Base-by-base conservation (phyloP, 139 green algal genomes). In the Gonium pectorale region DNA sequence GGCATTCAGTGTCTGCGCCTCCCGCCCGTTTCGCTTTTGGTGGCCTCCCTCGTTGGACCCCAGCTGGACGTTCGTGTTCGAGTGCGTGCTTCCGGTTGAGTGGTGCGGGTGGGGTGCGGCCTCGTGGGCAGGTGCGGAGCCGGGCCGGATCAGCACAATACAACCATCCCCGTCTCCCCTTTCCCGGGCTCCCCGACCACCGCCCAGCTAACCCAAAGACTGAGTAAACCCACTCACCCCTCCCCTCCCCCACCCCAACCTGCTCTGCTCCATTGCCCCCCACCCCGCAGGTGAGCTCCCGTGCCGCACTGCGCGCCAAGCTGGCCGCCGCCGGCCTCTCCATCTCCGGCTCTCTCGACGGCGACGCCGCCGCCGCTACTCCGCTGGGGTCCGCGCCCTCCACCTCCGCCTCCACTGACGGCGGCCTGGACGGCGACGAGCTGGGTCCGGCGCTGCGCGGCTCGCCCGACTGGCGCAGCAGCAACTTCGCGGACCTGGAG, bases 401-500 rank as follows among this genome's bases (percentile, higher is more conserved):
- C 56, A 17, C 24, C 56, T 66, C 56, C 56, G 56, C 56, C 56
- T 66, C 56, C 56, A 56, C 49, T 26, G 49, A 56, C 49, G 49
- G 13, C 49, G 13, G 49, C 19, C 17, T 54, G 54, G 73, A 81
- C 37, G 27, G 26, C 6, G 73, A 89, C 54, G 80, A 29, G 19
- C 51, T 67, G 72, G 91, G 94, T 11, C 78, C 85, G 0, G n/a
- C 78, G 75, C 86, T 97, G 70, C 60, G 80, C 19, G 46, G 66
- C 17, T 62, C 89, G 46, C 70, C 79, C 5, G 69, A 81, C 31
- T 97, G 94, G 93, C 46, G 38, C 3, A 31, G 26, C 2, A 86
- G 63, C 67, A 89, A 91, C 35, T 97, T 97, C 84, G 84, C 83
- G 11, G 67, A 79, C 41, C 88, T 98, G 70, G 95, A 97, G 78